Evolutionary conservation across 805 yeast genomes (phyloP).

Genomic region (Kluyveromyces aestuarii): DNA sequence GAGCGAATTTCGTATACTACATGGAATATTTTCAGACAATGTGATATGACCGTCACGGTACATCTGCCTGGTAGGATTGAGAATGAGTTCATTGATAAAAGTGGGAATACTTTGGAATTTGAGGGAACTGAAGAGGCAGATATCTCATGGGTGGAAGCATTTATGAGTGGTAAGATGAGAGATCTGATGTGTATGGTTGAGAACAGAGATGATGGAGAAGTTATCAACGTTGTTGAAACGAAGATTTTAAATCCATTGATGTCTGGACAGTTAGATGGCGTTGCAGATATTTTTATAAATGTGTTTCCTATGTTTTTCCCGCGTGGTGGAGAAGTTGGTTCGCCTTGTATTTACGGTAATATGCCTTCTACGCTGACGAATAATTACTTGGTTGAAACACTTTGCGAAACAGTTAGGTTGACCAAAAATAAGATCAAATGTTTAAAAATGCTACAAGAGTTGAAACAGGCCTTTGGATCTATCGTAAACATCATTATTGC

Average conservation of each 20-base stretch:
- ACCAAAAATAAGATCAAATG: slow-evolving; percentile 21
- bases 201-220: slow-evolving; percentile 60
- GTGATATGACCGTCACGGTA: slow-evolving; percentile 64
- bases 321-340: slow-evolving; percentile 24
- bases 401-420: slow-evolving; percentile 23
- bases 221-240: slow-evolving; percentile 66
- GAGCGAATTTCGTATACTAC: slow-evolving; percentile 62
- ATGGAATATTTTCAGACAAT: slow-evolving; percentile 50
- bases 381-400: slow-evolving; percentile 26
- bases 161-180: slow-evolving; percentile 59
- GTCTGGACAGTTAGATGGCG: slow-evolving; percentile 25
- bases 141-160: slow-evolving; percentile 46
- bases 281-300: slow-evolving; percentile 23
- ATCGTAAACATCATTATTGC: slow-evolving; percentile 5
- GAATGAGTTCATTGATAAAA: slow-evolving; percentile 30
- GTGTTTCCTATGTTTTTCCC: slow-evolving; percentile 26
- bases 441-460: neutral
- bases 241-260: slow-evolving; percentile 71
- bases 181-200: slow-evolving; percentile 37
- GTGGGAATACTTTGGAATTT: slow-evolving; percentile 22
- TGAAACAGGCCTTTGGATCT: neutral
- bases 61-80: slow-evolving; percentile 70
- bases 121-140: slow-evolving; percentile 44
- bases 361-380: slow-evolving; percentile 22
- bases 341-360: slow-evolving; percentile 24